Evolutionary conservation across 2,329 filamentous ascomycete species (phyloP).

Genomic region (Graphiopsis chlorocephala): DNA sequence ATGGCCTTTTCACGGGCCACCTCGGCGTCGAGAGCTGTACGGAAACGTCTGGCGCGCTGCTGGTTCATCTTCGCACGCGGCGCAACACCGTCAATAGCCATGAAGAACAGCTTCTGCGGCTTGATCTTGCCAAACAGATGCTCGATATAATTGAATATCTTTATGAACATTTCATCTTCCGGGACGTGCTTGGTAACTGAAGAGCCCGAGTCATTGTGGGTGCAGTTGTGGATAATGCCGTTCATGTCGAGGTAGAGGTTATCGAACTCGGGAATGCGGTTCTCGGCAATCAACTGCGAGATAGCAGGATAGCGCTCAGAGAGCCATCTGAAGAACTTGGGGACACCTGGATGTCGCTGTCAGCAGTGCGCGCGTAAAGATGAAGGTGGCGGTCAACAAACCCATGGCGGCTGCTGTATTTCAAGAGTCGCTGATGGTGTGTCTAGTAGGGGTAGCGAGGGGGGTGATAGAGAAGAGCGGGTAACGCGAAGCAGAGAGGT

Average conservation of each 20-base stretch:
- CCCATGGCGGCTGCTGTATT: slow-evolving; percentile 28
- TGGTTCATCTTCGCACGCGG: slow-evolving; percentile 99
- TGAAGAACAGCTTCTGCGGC: slow-evolving; percentile 97
- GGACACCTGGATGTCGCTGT: slow-evolving; percentile 61
- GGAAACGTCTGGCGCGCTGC: slow-evolving; percentile 90
- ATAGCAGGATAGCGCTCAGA: slow-evolving; percentile 98
- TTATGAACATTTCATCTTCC: slow-evolving; percentile 99
- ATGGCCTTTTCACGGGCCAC: slow-evolving; percentile 89
- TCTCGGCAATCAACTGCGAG: slow-evolving; percentile 97
- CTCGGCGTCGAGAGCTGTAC: slow-evolving; percentile 89
- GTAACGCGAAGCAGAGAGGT: slow-evolving; percentile 20
- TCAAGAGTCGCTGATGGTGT: slow-evolving; percentile 25
- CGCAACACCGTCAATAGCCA: slow-evolving; percentile 97
- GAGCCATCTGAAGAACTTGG: slow-evolving; percentile 98
- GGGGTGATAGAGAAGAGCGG: slow-evolving; percentile 5
- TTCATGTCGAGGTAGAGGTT: slow-evolving; percentile 98
- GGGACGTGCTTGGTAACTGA: slow-evolving; percentile 88
- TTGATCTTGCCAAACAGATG: slow-evolving; percentile 99
- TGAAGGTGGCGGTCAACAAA: slow-evolving; percentile 19
- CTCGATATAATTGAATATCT: slow-evolving; percentile 99
- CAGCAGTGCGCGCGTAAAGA: slow-evolving; percentile 21
- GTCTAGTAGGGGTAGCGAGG: slow-evolving; percentile 12
- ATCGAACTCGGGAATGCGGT: slow-evolving; percentile 98
- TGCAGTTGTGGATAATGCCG: slow-evolving; percentile 99
- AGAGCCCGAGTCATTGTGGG: slow-evolving; percentile 92